Evolutionary conservation across 176 grass and related monocot species (phyloP).

Genomic region (Elaeis guineensis): DNA sequence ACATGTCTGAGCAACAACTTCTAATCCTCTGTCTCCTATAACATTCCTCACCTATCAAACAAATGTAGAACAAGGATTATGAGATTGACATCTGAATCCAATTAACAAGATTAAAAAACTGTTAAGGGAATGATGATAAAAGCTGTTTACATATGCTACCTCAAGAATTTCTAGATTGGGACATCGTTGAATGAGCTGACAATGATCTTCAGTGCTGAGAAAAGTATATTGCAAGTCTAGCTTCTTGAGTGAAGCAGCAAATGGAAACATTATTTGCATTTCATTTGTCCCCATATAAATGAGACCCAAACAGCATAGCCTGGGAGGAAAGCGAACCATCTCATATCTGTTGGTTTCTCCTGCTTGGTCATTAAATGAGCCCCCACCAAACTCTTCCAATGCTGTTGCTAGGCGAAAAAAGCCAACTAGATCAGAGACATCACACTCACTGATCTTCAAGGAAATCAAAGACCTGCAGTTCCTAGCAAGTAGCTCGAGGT

Average conservation of each 20-base stretch:
- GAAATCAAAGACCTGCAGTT: slow-evolving; percentile 77
- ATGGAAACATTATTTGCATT: slow-evolving; percentile 8
- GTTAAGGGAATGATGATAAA: not conserved
- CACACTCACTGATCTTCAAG: slow-evolving; percentile 76
- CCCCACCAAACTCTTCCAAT: slow-evolving; percentile 84
- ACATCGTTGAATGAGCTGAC: slow-evolving; percentile 17
- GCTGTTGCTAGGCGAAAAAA: slow-evolving; percentile 54
- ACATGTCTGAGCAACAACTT: not conserved
- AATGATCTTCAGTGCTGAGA: slow-evolving; percentile 21
- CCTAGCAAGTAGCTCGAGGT: slow-evolving; percentile 74
- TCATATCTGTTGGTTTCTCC: slow-evolving; percentile 47
- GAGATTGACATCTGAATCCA: no score
- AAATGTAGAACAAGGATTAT: no score
- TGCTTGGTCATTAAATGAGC: slow-evolving; percentile 46
- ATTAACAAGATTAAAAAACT: no score
- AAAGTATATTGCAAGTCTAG: slow-evolving; percentile 12
- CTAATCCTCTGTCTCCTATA: no score
- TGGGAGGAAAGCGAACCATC: slow-evolving; percentile 52
- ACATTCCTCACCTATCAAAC: no score
- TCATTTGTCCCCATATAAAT: slow-evolving; percentile 15
- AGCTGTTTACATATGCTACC: not conserved
- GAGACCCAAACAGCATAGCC: slow-evolving; percentile 16
- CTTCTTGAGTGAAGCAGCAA: slow-evolving; percentile 12
- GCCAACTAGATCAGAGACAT: slow-evolving; percentile 50
- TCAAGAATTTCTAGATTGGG: slow-evolving; percentile 21